Conservation (phyloP, 257 asterid genomes). For the Solanum neorickii region DNA sequence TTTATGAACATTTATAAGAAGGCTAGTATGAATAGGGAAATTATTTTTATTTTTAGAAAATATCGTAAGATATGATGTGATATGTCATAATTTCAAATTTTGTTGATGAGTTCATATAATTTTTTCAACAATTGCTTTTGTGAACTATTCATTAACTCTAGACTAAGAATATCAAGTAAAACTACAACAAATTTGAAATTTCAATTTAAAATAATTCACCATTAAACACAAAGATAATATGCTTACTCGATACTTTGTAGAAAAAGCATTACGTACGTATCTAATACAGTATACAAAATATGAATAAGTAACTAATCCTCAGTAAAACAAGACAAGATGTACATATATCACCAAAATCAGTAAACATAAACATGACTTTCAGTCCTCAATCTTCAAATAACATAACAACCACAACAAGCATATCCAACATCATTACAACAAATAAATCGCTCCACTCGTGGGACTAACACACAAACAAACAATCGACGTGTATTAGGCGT, state of each 20-base stretch:
- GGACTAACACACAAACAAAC: neutral
- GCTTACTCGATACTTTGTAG: neutral
- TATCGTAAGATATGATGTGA: neutral
- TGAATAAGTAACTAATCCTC: neutral
- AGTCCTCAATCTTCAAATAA: neutral
- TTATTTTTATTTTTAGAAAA: no score
- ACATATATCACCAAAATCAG: neutral
- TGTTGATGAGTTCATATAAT: neutral
- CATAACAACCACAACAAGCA: neutral
- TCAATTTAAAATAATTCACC: neutral
- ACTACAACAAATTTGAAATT: no score
- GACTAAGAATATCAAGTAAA: neutral
- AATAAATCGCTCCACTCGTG: neutral
- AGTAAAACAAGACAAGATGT: neutral
- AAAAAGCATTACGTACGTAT: no score
- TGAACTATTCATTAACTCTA: no score
- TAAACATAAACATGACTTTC: neutral
- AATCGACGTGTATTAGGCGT: neutral
- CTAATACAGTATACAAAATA: neutral
- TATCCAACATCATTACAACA: neutral
- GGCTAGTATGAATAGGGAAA: no score
- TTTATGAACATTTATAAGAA: no score
- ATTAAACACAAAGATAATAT: no score
- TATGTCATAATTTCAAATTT: no score
- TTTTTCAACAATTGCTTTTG: no score